Base-by-base conservation (phyloP, 768 basidiomycete genomes). In the Tylopilus balloui region DNA sequence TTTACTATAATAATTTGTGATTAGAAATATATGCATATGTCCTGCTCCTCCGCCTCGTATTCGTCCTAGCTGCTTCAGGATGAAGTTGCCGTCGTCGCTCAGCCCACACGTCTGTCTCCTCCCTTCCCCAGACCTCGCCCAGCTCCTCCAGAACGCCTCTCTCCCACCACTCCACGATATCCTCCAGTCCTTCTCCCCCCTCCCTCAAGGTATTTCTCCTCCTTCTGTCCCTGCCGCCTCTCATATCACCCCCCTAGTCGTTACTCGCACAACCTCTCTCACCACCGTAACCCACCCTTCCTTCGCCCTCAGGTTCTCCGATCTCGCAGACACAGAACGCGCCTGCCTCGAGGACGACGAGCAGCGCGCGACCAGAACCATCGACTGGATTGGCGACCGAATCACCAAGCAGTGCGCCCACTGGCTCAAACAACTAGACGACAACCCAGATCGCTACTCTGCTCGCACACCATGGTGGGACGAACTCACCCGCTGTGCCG, bases 301-400 rank as follows among this genome's bases (percentile, higher is more conserved):
- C 0, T 92, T 92, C 64, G 71, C 79, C 12, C 72, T 92, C 19
- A 78, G 89, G 44, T 92, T 92, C 70, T 90, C 89, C 13, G 80
- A 86, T 64, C 71, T 92, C 36, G 52, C 59, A 2, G 84, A 88
- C 56, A 79, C 88, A 13, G 90, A 92, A 62, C 66, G 72, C 15
- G 84, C 84, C 13, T 88, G 84, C 55, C 76, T 76, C 15, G 90
- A 92, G 66, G 84, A 86, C 56, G 89, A 91, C 54, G 84, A 88
- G 53, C 70, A 80, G 56, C 85, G 90, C 27, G 86, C 90, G 0
- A 78, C 78, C 20, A 79, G 90, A 40, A 84, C 80, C n/a, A 76
- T 92, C 56, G 90, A 92, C 69, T 92, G 90, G 90, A 84, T 92
- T 54, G 78, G 85, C 31, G 79, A 80, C 11, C 80, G 90, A 41